Evolutionary conservation across 1,284 basidiomycete species (phyloP).

Genomic region (Marasmius sp.): DNA sequence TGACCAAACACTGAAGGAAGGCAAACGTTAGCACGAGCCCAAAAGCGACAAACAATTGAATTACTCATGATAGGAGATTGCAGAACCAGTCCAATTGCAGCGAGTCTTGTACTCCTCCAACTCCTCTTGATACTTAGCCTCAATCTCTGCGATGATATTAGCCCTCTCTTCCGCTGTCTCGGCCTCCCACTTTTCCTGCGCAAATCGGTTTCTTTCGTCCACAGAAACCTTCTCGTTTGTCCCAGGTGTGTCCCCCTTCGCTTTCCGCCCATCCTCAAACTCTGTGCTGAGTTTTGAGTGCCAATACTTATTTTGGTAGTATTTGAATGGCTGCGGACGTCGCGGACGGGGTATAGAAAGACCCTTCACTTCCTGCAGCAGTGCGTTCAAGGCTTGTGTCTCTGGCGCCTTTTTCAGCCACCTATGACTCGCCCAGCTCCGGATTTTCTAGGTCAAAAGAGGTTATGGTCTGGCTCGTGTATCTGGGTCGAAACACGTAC

Average conservation of each 20-base stretch:
- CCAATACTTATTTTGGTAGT: not conserved
- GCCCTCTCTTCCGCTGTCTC: not conserved
- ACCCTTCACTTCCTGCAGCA: not conserved
- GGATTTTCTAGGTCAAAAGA: not conserved
- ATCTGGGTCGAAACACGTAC: no score
- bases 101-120: not conserved
- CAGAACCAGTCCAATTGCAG: not conserved
- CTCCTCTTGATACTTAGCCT: not conserved
- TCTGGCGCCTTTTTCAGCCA: not conserved
- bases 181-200: not conserved
- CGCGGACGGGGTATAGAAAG: not conserved
- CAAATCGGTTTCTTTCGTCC: not conserved
- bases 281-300: not conserved
- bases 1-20: not conserved
- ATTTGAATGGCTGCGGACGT: not conserved
- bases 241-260: not conserved
- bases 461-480: no score
- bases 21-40: no score
- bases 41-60: no score
- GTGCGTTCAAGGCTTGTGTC: not conserved
- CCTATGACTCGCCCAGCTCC: not conserved
- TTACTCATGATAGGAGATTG: not conserved
- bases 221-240: not conserved
- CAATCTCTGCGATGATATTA: not conserved
- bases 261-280: not conserved